Conservation (phyloP, 768 basidiomycete genomes). For the Auricularia auricula-judae region DNA sequence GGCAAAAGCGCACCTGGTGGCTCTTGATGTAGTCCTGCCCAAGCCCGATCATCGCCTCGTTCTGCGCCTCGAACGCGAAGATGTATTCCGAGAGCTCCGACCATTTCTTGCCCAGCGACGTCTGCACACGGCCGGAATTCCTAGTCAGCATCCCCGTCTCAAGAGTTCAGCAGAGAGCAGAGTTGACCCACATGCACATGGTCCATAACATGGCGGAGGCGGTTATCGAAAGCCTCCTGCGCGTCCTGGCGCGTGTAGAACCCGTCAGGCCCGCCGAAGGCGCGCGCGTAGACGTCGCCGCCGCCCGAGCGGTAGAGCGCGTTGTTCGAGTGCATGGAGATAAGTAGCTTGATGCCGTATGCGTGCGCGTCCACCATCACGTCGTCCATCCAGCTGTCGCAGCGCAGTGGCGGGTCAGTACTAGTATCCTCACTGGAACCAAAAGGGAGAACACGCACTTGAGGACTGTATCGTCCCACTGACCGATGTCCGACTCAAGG, state of each 20-base stretch:
- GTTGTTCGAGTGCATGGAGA: constrained; percentile 2
- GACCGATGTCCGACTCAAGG: constrained; percentile 24
- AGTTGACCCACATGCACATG: constrained; percentile 18
- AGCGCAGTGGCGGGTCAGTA: too few species aligned
- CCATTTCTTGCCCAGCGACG: constrained; percentile 25
- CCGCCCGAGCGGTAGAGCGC: constrained; percentile 13
- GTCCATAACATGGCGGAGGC: constrained; percentile 28
- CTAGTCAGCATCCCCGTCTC: too few species aligned
- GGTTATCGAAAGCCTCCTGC: constrained; percentile 22
- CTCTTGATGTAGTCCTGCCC: constrained; percentile 4
- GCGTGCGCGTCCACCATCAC: constrained; percentile 27
- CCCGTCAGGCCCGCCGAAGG: constrained; percentile 18
- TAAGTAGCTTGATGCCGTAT: constrained; percentile 20
- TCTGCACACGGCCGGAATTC: neutral
- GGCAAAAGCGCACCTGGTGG: neutral
- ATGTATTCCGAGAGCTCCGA: constrained; percentile 27
- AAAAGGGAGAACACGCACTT: constrained; percentile 7
- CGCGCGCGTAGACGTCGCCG: constrained; percentile 23
- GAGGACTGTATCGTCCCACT: constrained; percentile 27
- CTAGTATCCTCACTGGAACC: too few species aligned
- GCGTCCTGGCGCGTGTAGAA: constrained; percentile 18
- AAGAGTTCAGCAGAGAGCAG: too few species aligned
- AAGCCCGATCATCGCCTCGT: constrained; percentile 23
- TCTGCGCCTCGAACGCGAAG: constrained; percentile 28
- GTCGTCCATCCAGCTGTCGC: constrained; percentile 18